phyloP scores from a whole-genome alignment of 148 eudicot genomes.

The Heliosperma pusillum region DNA sequence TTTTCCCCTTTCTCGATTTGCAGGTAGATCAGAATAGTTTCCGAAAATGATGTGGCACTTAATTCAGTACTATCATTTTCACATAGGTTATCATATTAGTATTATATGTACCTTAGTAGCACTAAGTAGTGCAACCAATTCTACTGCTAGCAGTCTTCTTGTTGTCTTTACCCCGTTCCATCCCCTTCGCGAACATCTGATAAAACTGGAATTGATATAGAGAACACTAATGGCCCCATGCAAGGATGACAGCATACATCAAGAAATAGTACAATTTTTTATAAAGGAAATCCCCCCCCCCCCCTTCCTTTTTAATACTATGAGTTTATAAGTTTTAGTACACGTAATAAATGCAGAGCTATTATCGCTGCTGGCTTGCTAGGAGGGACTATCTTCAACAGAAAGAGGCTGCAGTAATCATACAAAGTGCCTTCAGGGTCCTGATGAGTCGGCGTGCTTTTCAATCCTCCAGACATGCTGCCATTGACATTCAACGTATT shows the following conservation, averaged over 20 bases:
- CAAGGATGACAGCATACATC: not conserved
- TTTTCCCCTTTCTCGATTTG: not conserved
- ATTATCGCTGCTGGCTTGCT: conserved; percentile 57
- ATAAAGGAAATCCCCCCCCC: no score
- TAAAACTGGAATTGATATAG: no score
- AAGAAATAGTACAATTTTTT: not conserved
- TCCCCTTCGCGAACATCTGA: not conserved
- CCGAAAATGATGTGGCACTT: not conserved
- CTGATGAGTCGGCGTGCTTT: conserved; percentile 32
- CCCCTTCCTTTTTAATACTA: not conserved
- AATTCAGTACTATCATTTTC: not conserved
- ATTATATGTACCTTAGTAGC: not conserved
- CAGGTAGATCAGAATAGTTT: not conserved
- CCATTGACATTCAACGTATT: conserved; percentile 60
- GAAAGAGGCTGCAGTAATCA: conserved; percentile 49
- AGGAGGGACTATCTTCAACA: conserved; percentile 41
- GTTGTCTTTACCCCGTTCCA: not conserved
- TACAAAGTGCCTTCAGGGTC: conserved; percentile 51
- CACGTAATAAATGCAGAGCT: conserved; percentile 40
- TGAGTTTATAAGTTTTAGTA: not conserved
- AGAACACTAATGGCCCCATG: not conserved
- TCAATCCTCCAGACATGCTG: conserved; percentile 38
- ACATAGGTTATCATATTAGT: not conserved
- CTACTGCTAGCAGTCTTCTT: conserved; percentile 1
- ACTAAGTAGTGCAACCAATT: not conserved